Base-by-base conservation (phyloP, 345 rosid genomes). In the Linum tenue region DNA sequence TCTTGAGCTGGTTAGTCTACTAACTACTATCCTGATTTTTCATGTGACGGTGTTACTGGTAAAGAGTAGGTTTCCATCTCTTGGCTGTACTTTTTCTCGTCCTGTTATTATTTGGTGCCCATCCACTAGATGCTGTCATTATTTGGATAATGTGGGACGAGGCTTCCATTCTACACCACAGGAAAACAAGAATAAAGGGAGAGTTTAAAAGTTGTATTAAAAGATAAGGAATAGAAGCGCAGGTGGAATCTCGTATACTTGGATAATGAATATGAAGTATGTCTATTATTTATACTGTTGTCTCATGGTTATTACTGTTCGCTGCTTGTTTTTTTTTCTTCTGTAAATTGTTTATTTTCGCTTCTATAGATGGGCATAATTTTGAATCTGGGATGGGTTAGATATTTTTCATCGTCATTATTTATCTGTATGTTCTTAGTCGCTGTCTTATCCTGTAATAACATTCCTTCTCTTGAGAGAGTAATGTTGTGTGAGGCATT, bases 1-100 rank as follows among this genome's bases (percentile, higher is more conserved):
- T 74, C 97, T 94, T 64, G 99, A 94, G 89, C 91, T 94, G 70
- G 99, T 94, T 72, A 87, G 86, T 72, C 1, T 22, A 16, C 41
- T 61, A 35, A 7, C 69, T 62, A 39, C 63, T 43, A 38, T 67
- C 44, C 17, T 36, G 67, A 22, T 69, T 63, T 42, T 69, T 7
- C 67, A 10, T 15, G 5, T 7, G n/a, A 53, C 7, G 4, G 31
- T 22, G 31, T 22, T 22, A 22, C 0, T 1, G 31, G 1, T 22
- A 42, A 38, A 36, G 43, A 35, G 14, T 39, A n/a, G 10, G 31
- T 61, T 31, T 39, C 39, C 64, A 15, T 38, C 17, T 39, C 62
- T 17, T 31, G 11, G 38, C 35, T 59, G 5, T 59, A 35, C 38
- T 35, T 35, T 16, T 39, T 9, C 15, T 59, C 3, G 38, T 9